phyloP scores from a whole-genome alignment of 23 red algal genomes.

The Gracilariopsis chorda region DNA sequence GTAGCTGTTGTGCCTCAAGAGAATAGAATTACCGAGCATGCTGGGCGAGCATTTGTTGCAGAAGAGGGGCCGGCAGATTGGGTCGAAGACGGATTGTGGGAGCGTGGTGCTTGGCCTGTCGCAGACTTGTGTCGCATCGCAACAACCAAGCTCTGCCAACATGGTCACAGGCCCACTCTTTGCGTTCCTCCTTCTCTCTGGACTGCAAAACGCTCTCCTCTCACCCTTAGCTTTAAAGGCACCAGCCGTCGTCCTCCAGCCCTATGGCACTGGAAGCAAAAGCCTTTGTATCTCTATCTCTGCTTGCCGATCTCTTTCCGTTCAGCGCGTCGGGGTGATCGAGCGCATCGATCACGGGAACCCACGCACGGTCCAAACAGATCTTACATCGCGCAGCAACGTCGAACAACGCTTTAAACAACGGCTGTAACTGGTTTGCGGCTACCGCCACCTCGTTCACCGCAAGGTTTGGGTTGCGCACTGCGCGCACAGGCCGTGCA shows the following conservation, averaged over 20 bases:
- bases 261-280: not conserved
- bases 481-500: constrained; percentile 6
- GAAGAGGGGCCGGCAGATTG: no score
- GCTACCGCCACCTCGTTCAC: not conserved
- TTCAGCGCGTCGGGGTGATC: constrained; percentile 17
- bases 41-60: no score
- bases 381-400: constrained; percentile 2
- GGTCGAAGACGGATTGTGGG: no score
- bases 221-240: no score
- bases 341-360: constrained; percentile 14
- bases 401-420: constrained; percentile 30
- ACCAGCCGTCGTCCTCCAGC: not conserved
- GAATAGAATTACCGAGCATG: no score
- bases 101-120: no score
- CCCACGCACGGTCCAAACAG: constrained; percentile 12
- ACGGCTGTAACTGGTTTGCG: not conserved
- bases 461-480: not conserved
- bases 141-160: no score
- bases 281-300: not conserved
- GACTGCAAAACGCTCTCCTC: no score
- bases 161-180: no score
- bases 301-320: not conserved
- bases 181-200: no score
- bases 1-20: no score
- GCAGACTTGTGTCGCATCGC: no score